A percentile compares a stretch with the other conserved stretches of the same genome.
These are phyloP conservation scores for Castanopsis chinensis DNA, from an alignment of 306 rosid genomes.

Conservation along the genomic window DNA sequence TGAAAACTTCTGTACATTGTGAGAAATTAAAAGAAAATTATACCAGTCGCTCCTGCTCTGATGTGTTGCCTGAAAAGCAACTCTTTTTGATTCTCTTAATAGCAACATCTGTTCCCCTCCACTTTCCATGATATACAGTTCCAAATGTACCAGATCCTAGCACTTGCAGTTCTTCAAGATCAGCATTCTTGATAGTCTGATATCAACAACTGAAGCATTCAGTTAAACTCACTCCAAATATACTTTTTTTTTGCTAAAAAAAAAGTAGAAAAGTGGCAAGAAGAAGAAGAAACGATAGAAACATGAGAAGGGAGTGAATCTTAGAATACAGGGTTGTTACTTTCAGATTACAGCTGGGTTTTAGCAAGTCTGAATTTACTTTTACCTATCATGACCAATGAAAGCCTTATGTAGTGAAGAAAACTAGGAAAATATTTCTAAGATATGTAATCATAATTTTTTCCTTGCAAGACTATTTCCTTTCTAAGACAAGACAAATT, in stretches of 20 bases:
- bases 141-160: conserved; percentile 98
- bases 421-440: not conserved
- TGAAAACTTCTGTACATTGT: not conserved
- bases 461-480: not conserved
- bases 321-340: not conserved
- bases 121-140: conserved; percentile 90
- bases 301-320: not conserved
- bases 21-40: conserved; percentile 3
- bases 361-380: not conserved
- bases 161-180: conserved; percentile 82
- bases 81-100: conserved; percentile 91
- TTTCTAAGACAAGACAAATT: too few species aligned
- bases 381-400: not conserved
- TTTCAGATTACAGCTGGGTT: conserved; percentile 4
- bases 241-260: conserved; percentile 16
- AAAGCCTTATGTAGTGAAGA: not conserved
- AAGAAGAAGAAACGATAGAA: not conserved
- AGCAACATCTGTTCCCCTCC: conserved; percentile 99
- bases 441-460: not conserved
- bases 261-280: not conserved
- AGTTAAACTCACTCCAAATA: conserved; percentile 14
- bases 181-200: conserved; percentile 78
- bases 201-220: conserved; percentile 23
- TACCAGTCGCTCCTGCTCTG: conserved; percentile 94
- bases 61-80: conserved; percentile 76